A percentile compares a stretch with the other conserved stretches of the same genome.
Conservation (phyloP, 2,329 filamentous ascomycete genomes). For the Pyrenophora seminiperda region DNA sequence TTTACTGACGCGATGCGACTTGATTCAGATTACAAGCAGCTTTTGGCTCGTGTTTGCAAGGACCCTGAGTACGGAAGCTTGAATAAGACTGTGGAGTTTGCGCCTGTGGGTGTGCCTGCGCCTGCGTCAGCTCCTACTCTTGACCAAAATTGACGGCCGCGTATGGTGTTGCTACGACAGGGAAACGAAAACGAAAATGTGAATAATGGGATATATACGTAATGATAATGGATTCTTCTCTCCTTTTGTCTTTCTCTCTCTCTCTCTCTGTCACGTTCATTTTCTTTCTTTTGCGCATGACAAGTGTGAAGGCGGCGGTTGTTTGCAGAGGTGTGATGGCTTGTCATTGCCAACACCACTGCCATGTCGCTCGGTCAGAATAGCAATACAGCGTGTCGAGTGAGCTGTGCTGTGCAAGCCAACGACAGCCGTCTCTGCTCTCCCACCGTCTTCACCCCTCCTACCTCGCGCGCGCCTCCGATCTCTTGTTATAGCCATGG, state of each 20-base stretch:
- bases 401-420: not conserved
- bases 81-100: slow-evolving; percentile 18
- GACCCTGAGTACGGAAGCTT: slow-evolving; percentile 11
- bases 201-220: not conserved
- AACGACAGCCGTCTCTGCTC: not conserved
- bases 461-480: not conserved
- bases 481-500: not conserved
- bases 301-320: too few relatives aligned
- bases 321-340: too few relatives aligned
- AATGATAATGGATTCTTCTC: not conserved
- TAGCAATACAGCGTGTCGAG: not conserved
- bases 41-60: slow-evolving; percentile 18
- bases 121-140: not conserved
- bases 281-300: too few relatives aligned
- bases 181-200: not conserved
- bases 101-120: not conserved
- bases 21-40: slow-evolving; percentile 23
- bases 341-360: not conserved
- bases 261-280: too few relatives aligned
- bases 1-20: too few relatives aligned
- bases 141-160: too few relatives aligned
- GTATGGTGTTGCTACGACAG: too few relatives aligned
- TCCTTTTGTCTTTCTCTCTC: too few relatives aligned
- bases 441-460: not conserved
- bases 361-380: not conserved